Evolutionary conservation across 768 basidiomycete genomes (phyloP), one percentile per base, ranked within the genome.

Genomic region (Boletus subparvulus): DNA sequence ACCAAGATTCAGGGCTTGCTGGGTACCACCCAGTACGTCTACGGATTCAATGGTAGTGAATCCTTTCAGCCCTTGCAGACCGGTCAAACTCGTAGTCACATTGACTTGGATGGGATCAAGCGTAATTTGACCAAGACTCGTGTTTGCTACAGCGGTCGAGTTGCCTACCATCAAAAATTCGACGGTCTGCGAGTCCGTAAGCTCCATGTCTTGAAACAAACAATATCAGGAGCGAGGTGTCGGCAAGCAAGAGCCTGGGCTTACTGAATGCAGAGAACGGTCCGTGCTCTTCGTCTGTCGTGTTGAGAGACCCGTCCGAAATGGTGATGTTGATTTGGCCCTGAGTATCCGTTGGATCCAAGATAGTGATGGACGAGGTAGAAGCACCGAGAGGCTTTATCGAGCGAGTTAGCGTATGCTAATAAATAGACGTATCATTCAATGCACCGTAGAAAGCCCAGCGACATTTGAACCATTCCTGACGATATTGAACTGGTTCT

Each of bases 61-160:
- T 11, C 79, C 80, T 43, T 84, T 78, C 41, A 90, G 69, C 30
- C 87, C 87, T 63, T 78, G 77, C 13, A 90, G 69, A 33, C 88
- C 88, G 21, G 75, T 71, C 47, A 90, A 70, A 16, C 73, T 76
- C 6, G 85, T 83, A 8, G 85, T 76, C 3, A 89, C 87, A 59
- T 88, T 83, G 66, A 90, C 86, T 54, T 81, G 82, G 68, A 90
- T 89, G 6, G 85, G 79, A 65, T 87, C 80, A 9, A 90, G 77
- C n/a, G 81, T 83, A 54, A 90, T 82, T 61, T 80, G 75, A 39
- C 88, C 88, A 51, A 88, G 76, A 65, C 79, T 82, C 64, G 78
- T 78, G 59, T 78, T 84, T 21, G 87, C 83, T 10, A 86, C 69
- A 4, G 88, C 82, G 19, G 76, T 75, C 51, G 87, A 83, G 58